Evolutionary conservation across 345 rosid genomes (phyloP).

Genomic region (Cardamine resedifolia): DNA sequence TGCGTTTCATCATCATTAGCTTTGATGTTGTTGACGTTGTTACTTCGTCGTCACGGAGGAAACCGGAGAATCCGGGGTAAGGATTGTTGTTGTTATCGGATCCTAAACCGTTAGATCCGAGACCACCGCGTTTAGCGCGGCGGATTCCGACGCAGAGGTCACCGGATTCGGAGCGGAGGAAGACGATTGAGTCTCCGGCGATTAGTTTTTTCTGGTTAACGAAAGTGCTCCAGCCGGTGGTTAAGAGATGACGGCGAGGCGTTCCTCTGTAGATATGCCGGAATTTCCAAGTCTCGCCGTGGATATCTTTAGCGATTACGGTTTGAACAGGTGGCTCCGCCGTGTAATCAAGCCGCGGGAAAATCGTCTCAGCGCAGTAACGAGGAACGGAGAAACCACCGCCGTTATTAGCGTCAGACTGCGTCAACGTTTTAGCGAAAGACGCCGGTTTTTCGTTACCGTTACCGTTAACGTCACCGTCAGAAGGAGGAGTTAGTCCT

Average conservation of each 20-base stretch:
- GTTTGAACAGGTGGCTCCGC: slow-evolving; percentile 94
- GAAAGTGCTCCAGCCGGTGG: slow-evolving; percentile 97
- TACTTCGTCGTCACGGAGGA: slow-evolving; percentile 52
- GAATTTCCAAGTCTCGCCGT: slow-evolving; percentile 88
- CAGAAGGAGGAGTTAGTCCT: neutral
- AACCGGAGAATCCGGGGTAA: slow-evolving; percentile 56
- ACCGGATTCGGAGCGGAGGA: slow-evolving; percentile 75
- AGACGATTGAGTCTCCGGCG: slow-evolving; percentile 92
- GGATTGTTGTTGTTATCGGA: slow-evolving; percentile 19
- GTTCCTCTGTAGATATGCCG: slow-evolving; percentile 97
- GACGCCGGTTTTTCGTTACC: slow-evolving; percentile 66
- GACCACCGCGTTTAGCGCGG: slow-evolving; percentile 68
- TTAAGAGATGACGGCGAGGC: slow-evolving; percentile 84
- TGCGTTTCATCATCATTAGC: slow-evolving; percentile 39
- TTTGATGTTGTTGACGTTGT: slow-evolving; percentile 3
- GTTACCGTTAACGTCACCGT: slow-evolving; percentile 23
- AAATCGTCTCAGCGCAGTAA: slow-evolving; percentile 94
- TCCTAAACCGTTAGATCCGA: slow-evolving; percentile 28
- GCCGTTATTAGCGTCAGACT: slow-evolving; percentile 97
- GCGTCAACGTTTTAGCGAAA: slow-evolving; percentile 88
- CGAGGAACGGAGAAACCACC: slow-evolving; percentile 98
- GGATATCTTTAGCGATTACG: slow-evolving; percentile 82
- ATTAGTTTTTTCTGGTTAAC: slow-evolving; percentile 92
- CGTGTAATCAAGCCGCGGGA: slow-evolving; percentile 76
- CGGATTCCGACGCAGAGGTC: slow-evolving; percentile 85